Conservation (phyloP, 331 rosid species). For the Cydonia oblonga region DNA sequence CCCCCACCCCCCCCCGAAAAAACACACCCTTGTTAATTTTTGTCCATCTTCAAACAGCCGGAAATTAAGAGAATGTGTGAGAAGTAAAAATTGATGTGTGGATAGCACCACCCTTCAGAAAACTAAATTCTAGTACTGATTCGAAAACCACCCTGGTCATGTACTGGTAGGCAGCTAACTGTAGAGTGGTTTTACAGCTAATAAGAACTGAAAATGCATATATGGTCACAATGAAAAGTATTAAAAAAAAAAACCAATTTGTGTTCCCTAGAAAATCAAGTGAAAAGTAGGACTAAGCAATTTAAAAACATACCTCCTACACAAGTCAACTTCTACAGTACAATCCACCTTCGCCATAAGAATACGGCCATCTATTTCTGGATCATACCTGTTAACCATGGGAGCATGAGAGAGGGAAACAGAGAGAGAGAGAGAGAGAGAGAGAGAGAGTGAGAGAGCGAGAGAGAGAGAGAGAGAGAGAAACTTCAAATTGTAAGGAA, state of each 20-base stretch:
- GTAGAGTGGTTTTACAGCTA: neutral
- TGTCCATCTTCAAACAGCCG: no score
- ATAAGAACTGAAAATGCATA: neutral
- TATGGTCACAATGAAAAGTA: no score
- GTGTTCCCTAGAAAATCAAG: neutral
- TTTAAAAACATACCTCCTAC: constrained; percentile 45
- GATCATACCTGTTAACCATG: constrained; percentile 49
- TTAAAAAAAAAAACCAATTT: neutral
- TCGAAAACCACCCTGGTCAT: neutral
- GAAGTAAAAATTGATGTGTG: no score
- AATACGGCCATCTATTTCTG: constrained; percentile 78
- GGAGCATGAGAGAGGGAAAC: neutral
- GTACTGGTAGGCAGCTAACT: neutral
- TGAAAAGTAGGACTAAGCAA: neutral
- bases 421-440: neutral
- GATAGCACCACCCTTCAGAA: neutral
- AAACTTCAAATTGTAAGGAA: neutral
- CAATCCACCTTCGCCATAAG: constrained; percentile 78
- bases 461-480: neutral
- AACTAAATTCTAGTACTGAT: neutral
- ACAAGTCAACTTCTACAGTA: constrained; percentile 51
- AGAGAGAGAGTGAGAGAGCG: no score
- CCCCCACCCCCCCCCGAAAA: no score
- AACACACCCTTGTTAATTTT: no score
- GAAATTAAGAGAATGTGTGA: no score